Base-by-base conservation (phyloP, 441 rosid species). In the Syzygium syzygioides region DNA sequence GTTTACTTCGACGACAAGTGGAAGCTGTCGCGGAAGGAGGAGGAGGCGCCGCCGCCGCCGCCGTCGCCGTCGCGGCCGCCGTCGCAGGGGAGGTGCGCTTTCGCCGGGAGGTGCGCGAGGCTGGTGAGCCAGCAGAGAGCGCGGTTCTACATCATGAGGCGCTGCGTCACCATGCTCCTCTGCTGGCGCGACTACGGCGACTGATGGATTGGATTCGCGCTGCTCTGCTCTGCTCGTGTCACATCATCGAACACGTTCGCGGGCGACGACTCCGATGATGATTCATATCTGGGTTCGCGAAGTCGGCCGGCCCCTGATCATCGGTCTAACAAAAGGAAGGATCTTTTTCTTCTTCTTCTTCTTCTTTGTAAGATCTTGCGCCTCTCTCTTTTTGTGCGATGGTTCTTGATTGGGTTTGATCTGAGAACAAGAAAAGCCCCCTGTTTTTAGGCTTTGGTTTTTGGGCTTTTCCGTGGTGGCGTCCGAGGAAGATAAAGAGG, bases 101-200 rank as follows among this genome's bases (percentile, higher is more conserved):
- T 88, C 80, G 7, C 87, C 25, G 41, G 90, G 64, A 88, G 76
- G 68, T 88, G 90, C 85, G 85, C 87, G n/a, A 85, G 55, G 84
- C 85, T 85, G 83, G 90, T 85, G 84, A 66, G 87, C 41, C 57
- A 88, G 37, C 90, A 85, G 84, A 53, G 90, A 20, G 87, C 90
- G 52, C 37, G 87, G 87, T 85, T 88, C 90, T 88, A 88, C 85
- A 88, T 88, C 85, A 68, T 88, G 85, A 68, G 90, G 54, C 87
- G 90, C 5, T 88, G 90, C 86, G 90, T 88, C 45, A 88, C 85
- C 56, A 88, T 85, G 87, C 90, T 88, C 20, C 56, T 88, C 85
- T 88, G 90, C 85, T 88, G 90, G 90, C 90, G 84, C 53, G 87
- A 88, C 17, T 88, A 88, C 41, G 55, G 87, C 71, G 89, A 87